Base-by-base conservation (phyloP, 441 rosid species). In the Erodium moschatum region DNA sequence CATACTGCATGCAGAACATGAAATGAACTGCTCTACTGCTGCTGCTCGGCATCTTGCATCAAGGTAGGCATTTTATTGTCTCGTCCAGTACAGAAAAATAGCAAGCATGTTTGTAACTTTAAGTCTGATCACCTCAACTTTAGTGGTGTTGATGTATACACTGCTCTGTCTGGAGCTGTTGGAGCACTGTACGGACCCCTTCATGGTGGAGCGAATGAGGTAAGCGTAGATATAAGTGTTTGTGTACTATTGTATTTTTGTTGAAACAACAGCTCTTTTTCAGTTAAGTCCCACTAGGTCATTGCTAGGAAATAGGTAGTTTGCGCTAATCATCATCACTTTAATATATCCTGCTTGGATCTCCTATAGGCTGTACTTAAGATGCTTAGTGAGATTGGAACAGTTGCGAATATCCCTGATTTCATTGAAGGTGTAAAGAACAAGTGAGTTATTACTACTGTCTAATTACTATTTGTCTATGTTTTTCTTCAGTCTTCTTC, bases 21-120 rank as follows among this genome's bases (percentile, higher is more conserved):
- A 92, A 77, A 92, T 94, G 99, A 91, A 94, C 75, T 94, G 99
- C 72, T 91, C 97, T 5, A 91, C 99, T 24, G 77, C 97, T 75
- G 97, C 99, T 82, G 99, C 97, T 40, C 87, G 96, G 61, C 99
- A 94, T 83, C 99, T 94, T 76, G 97, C 97, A 40, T 94, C 97
- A 61, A 87, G 99, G 99, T 88, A 80, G 31, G 69, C 62, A 69
- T 71, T 64, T 71, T 68, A 71, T 9, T 24, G 6, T 60, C 8
- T 56, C 1, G 9, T 1, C 15, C 4, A 48, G 54, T 1, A 11
- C 11, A 13, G 0, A 13, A 48, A 2, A 48, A 48, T 48, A 48
- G 54, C 13, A 13, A 48, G 54, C 54, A 13, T 1, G 54, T 2
- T 48, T 40, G 46, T 40, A 40, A 40, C 12, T 40, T 40, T 10